Evolutionary conservation across 768 basidiomycete species (phyloP).

Genomic region (Gyrodon lividus): DNA sequence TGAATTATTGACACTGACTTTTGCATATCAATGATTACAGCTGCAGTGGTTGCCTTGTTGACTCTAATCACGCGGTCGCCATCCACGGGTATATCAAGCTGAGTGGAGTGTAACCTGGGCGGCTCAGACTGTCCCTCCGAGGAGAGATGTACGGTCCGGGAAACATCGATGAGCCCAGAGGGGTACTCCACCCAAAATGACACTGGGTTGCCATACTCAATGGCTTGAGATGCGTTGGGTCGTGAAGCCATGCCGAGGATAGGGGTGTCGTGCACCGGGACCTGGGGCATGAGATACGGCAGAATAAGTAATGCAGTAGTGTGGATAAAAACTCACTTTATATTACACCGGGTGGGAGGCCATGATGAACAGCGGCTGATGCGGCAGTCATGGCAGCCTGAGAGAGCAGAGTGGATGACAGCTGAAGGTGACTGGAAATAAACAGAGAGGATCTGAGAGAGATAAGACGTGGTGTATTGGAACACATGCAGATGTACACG

Average conservation of each 20-base stretch:
- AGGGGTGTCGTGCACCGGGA: conserved; percentile 37
- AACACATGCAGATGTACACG: conserved; percentile 2
- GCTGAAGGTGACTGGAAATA: conserved; percentile 3
- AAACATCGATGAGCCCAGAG: conserved; percentile 59
- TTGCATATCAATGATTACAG: conserved; percentile 74
- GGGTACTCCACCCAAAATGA: conserved; percentile 73
- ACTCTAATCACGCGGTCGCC: conserved; percentile 51
- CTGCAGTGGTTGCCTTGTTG: conserved; percentile 47
- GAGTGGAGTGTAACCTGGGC: conserved; percentile 33
- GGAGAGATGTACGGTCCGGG: conserved; percentile 44
- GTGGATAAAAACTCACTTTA: conserved; percentile 2
- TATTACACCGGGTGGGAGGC: background rate
- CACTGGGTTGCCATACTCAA: conserved; percentile 53
- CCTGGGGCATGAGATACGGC: conserved; percentile 12
- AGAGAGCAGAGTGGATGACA: conserved; percentile 4
- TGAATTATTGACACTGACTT: conserved; percentile 44
- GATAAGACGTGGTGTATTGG: conserved; percentile 9
- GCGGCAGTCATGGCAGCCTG: conserved; percentile 8
- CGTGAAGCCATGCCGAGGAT: conserved; percentile 47
- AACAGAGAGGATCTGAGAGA: conserved; percentile 7
- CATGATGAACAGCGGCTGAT: background rate
- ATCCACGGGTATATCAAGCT: conserved; percentile 55
- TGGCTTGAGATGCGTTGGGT: conserved; percentile 43
- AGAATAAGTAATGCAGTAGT: background rate
- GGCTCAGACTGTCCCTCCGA: conserved; percentile 26